Conservation (phyloP, 2,329 filamentous ascomycete species). For the Fusarium dlaminii region DNA sequence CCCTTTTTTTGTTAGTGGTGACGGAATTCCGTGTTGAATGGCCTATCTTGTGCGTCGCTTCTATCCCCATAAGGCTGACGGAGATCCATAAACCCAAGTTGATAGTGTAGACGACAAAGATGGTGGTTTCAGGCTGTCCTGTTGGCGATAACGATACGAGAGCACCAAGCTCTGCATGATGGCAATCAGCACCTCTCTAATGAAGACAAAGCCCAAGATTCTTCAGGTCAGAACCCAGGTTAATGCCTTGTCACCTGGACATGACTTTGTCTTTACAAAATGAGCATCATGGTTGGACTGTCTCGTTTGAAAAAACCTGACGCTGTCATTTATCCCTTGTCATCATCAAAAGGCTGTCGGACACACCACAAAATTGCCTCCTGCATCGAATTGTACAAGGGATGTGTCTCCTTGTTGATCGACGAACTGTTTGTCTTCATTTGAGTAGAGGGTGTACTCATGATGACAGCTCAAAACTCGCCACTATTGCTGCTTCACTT, state of each 20-base stretch:
- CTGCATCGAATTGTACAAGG: no score
- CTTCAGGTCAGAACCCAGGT: no score
- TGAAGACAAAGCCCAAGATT: not conserved
- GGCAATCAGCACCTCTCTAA: not conserved
- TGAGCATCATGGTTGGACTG: not conserved
- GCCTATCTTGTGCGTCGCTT: not conserved
- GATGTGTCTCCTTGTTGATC: accelerated
- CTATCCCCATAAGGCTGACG: not conserved
- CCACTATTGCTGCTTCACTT: not conserved
- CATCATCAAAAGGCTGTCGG: not conserved
- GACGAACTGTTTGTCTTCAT: no score
- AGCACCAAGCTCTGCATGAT: not conserved
- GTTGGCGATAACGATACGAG: not conserved
- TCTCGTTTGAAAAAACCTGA: not conserved
- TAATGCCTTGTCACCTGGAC: no score
- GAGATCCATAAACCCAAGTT: not conserved
- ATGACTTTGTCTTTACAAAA: accelerated
- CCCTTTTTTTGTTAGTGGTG: not conserved
- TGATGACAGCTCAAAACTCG: not conserved
- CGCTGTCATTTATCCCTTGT: no score
- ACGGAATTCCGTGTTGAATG: not conserved
- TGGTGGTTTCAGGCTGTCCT: not conserved
- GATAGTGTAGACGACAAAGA: not conserved
- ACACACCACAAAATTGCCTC: no score
- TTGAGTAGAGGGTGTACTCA: not conserved